Base-by-base conservation (phyloP, 1,139 yeast genomes). In the Insectozyma bohioensis region DNA sequence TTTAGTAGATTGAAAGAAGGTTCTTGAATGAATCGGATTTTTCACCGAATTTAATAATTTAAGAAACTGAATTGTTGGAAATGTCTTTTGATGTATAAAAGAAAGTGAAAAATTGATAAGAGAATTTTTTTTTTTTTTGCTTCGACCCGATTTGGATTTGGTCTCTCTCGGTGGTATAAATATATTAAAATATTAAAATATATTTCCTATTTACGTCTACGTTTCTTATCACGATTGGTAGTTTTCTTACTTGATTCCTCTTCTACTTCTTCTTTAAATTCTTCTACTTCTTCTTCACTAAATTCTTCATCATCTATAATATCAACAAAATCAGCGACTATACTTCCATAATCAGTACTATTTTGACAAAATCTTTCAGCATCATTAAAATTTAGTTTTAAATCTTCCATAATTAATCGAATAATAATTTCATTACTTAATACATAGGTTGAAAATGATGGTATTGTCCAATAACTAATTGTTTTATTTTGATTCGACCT, bases 401-500 rank as follows among this genome's bases (percentile, higher is more conserved):
- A 49, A 40, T 79, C 83, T 9, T 71, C 69, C 56, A 68, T 64
- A 3, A 75, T 69, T 29, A 80, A 46, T 26, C 77, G 54, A 6
- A 77, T 56, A 6, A 80, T 67, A 6, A 82, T 53, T 45, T 83
- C 90, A 28, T 83, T 81, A 9, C 85, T 80, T 15, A 83, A 52
- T 0, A 82, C 79, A 46, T 76, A 78, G 6, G 74, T 65, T 2
- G 72, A 54, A 47, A 80, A 83, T 32, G 75, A 74, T 13, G 67
- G 64, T 0, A 62, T 46, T 1, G 83, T 76, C 87, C 87, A 82
- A 60, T 78, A 82, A 26, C 62, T 57, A 3, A 81, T 54, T 1
- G 78, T 74, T 11, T 62, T 56, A 42, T 73, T 72, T 13, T 36
- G 40, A 5, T 49, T 46, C 7, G 77, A 47, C 25, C 61, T 46